Evolutionary conservation across 495 filamentous ascomycete genomes (phyloP).

Genomic region (Aspergillus funiculosus): DNA sequence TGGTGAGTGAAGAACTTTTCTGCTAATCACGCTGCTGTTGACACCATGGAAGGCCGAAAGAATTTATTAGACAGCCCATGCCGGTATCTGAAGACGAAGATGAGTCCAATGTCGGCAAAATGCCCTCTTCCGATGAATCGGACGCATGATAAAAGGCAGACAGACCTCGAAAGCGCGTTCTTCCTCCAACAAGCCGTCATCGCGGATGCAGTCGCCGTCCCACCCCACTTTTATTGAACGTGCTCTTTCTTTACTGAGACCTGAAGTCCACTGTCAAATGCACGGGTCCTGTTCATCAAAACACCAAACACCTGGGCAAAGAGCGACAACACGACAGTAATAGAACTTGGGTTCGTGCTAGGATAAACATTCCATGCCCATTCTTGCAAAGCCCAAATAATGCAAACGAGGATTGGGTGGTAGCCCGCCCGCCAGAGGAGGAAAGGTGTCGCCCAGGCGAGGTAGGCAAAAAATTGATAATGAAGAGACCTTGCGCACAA

Average conservation of each 20-base stretch:
- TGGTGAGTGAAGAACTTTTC: conserved; percentile 53
- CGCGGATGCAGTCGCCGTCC: neutral
- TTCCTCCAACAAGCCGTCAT: neutral
- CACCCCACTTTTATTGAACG: conserved; percentile 17
- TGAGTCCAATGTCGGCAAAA: conserved; percentile 70
- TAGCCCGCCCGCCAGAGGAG: conserved; percentile 77
- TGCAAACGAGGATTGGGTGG: conserved; percentile 65
- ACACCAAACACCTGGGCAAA: conserved; percentile 54
- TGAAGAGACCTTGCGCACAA: conserved; percentile 88
- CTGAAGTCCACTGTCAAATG: conserved; percentile 15
- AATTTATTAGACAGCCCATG: conserved; percentile 61
- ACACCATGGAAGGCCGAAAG: conserved; percentile 59
- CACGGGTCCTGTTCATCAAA: conserved; percentile 22
- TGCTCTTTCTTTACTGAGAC: conserved; percentile 18
- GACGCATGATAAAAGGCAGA: conserved; percentile 25
- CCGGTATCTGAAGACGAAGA: conserved; percentile 55
- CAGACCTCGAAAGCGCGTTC: neutral
- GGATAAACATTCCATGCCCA: conserved; percentile 97
- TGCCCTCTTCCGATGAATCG: conserved; percentile 68
- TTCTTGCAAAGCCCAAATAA: conserved; percentile 78
- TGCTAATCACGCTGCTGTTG: conserved; percentile 12
- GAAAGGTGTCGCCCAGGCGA: conserved; percentile 87
- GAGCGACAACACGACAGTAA: conserved; percentile 66
- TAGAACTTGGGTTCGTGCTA: conserved; percentile 76
- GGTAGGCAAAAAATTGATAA: conserved; percentile 95